Evolutionary conservation across 345 rosid genomes (phyloP), one percentile per base, ranked within the genome.

Genomic region (Murraya paniculata): DNA sequence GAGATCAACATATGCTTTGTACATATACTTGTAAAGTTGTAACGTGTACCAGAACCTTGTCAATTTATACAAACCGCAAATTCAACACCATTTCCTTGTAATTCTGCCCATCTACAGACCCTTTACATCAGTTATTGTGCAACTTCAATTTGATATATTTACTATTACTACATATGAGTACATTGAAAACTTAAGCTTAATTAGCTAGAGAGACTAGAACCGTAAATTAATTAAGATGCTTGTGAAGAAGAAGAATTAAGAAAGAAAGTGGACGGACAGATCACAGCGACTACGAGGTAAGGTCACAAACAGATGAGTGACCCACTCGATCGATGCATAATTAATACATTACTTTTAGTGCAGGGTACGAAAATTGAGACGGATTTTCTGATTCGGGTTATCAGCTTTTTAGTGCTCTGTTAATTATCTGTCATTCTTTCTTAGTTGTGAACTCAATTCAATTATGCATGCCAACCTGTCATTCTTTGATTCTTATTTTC

Each of bases 341-440:
- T 39, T 16, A 28, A 30, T 41, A 18, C 69, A 62, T 74, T 13
- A 45, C 77, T 74, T 62, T 74, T 61, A n/a, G 30, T 74, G 69
- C 59, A 27, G 69, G 69, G 69, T 74, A 62, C 77, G 69, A 68
- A 74, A 41, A 62, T 28, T 74, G 6, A 53, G 24, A 50, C 5
- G 78, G 70, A 45, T 64, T 62, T 74, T 74, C 68, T 74, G 25
- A 27, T 60, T 74, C n/a, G 69, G 59, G 25, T 41, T 27, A 61
- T 41, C 68, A 10, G 24, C 25, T 59, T 38, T 60, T 33, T 4
- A 36, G n/a, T 41, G 19, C 6, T 11, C 27, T 38, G 21, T 30
- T 45, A 19, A 16, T 53, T 16, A 25, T 28, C 68, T 41, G 4
- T 73, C 50, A 6, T 13, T 73, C 41, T 58, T 56, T 2, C 16